Evolutionary conservation across 768 basidiomycete genomes (phyloP), one percentile per base, ranked within the genome.

Genomic region (Favolaschia claudopus): DNA sequence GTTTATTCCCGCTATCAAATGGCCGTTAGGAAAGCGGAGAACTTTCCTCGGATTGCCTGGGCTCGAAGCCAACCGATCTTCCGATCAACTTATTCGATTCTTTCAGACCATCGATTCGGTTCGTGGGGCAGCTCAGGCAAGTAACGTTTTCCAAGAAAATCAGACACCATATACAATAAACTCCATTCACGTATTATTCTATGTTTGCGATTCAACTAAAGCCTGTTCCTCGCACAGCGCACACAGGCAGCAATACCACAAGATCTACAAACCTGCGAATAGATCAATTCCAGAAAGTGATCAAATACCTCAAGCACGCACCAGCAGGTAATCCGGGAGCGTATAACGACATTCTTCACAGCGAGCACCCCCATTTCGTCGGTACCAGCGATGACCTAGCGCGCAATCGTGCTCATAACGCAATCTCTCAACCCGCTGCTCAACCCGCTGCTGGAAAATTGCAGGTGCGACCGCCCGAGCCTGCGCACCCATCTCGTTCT

Each of bases 401-500:
- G 57, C 64, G 55, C 89, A 90, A 3, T 85, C 78, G 65, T 89
- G 89, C 56, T 85, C 79, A 6, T 74, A 70, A 8, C 85, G 71
- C 36, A 89, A 71, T 5, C 74, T 64, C 25, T 71, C 67, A 2
- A 71, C 72, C 54, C 73, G 72, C 37, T 73, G 67, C 25, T 62
- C 69, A 4, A 81, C 75, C 9, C 69, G 72, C 50, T 67, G 65
- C 46, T 60, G 69, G 33, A 72, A 76, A 22, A 67, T 62, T 0
- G 38, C 65, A 5, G 76, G 81, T 12, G 73, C 72, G 2, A 68
- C 63, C 3, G 55, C 62, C 3, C 63, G 66, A 2, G 67, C 70
- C 20, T 50, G 56, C 6, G 67, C 58, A 2, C 78, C 72, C 37
- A 80, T 56, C 34, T 79, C 75, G 37, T 75, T 73, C 54, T 81